Base-by-base conservation (phyloP, 148 eudicot genomes). In the Talinum fruticosum region DNA sequence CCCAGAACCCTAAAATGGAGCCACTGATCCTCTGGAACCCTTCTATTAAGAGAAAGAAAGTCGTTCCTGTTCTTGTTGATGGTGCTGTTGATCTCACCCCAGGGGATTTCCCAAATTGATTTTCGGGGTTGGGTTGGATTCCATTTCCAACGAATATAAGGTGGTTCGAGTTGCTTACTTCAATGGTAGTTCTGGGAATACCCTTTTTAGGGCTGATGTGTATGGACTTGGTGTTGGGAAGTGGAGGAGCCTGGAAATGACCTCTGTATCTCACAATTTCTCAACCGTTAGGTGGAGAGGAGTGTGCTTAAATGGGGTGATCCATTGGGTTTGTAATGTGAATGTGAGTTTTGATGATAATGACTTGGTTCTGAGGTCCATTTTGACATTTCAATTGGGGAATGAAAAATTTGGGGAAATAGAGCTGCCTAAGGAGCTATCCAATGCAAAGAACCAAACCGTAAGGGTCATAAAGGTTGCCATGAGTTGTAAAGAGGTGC, bases 1-100 rank as follows among this genome's bases (percentile, higher is more conserved):
- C 66, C 5, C 1, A 10, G 16, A 51, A 51, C 66, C 79, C 79
- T 10, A 15, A 26, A 24, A 34, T 2, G 1, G 47, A 6, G 4
- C 79, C 79, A 12, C 68, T 77, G 36, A 53, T 77, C 15, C 30
- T 77, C 0, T 77, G 79, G 79, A 77, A 77, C 45, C 79, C 79
- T 34, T 77, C 79, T 7, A 77, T 77, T 8, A 2, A n/a, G 47
- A 77, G 19, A 35, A 15, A 14, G 4, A 12, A n/a, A 0, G 36
- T 45, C 28, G 24, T 71, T 14, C n/a, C 35, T 49, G 16, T 34
- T 14, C 49, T 73, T 68, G 49, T 3, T 51, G 34, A 4, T 53
- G 16, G 35, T 34, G 33, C 0, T 34, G 41, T 77, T 38, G 66
- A 51, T 8, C 44, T 33, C 33, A 76, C 79, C 15, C n/a, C 33